Evolutionary conservation across 1,139 yeast genomes (phyloP).

Genomic region (Tardiomyces digboiensis): DNA sequence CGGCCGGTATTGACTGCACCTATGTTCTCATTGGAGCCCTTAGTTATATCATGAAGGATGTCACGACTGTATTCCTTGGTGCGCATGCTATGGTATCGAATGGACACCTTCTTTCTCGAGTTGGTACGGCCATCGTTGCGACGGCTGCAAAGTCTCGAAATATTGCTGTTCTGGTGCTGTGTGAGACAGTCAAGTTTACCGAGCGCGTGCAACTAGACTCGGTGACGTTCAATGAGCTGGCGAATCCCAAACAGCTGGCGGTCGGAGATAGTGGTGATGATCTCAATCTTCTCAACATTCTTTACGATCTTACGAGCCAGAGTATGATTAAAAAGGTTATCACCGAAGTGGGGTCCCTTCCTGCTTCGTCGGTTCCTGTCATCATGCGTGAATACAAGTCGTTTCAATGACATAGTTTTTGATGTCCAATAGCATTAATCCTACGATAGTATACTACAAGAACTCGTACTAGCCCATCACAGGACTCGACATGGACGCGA

Average conservation of each 20-base stretch:
- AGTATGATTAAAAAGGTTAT: constrained; percentile 89
- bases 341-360: constrained; percentile 93
- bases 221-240: constrained; percentile 87
- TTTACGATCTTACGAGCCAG: constrained; percentile 94
- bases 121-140: constrained; percentile 91
- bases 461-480: too few relatives aligned
- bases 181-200: constrained; percentile 91
- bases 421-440: background rate
- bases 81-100: constrained; percentile 97
- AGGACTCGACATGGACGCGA: too few relatives aligned
- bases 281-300: constrained; percentile 69
- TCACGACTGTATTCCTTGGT: constrained; percentile 86
- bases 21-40: constrained; percentile 76
- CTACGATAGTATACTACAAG: too few relatives aligned
- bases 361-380: constrained; percentile 96
- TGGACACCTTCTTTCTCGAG: constrained; percentile 87
- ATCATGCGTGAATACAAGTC: constrained; percentile 74
- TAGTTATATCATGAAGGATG: constrained; percentile 70
- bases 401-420: background rate
- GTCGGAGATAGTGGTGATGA: constrained; percentile 43
- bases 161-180: constrained; percentile 90
- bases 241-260: constrained; percentile 70
- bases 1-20: constrained; percentile 49
- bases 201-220: constrained; percentile 95
- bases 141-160: constrained; percentile 84